Evolutionary conservation across 352 stramenopile genomes (phyloP).

Genomic region (Phytophthora megakarya): DNA sequence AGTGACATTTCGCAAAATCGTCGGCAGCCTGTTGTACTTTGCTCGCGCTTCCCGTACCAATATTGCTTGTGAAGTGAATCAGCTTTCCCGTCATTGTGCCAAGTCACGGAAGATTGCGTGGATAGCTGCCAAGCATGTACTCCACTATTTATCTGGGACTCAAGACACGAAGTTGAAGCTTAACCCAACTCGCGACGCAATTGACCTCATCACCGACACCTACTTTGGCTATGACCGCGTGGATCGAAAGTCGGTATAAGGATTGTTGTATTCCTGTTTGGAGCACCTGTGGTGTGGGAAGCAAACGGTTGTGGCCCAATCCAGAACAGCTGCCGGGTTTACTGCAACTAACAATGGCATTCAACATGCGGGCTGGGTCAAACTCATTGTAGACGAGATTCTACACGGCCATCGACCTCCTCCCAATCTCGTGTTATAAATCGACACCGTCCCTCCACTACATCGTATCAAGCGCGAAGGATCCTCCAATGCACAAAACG

Average conservation of each 20-base stretch:
- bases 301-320: constrained; percentile 23
- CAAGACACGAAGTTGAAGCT: neutral
- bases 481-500: constrained; percentile 3
- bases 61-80: neutral
- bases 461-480: constrained; percentile 8
- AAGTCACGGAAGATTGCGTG: neutral
- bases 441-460: constrained; percentile 7
- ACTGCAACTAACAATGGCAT: neutral
- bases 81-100: neutral
- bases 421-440: constrained; percentile 12
- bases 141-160: neutral
- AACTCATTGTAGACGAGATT: neutral
- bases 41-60: neutral
- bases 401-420: neutral
- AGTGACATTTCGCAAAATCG: too few relatives aligned
- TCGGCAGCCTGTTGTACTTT: neutral
- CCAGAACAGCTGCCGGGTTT: constrained; percentile 10
- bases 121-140: neutral
- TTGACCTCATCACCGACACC: neutral
- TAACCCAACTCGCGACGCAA: neutral
- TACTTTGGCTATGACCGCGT: neutral
- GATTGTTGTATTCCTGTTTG: neutral
- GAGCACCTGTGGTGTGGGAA: neutral
- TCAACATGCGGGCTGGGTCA: neutral
- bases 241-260: neutral